Conservation (phyloP, 1,139 yeast genomes). For the Sugiyamaella neomexicana region DNA sequence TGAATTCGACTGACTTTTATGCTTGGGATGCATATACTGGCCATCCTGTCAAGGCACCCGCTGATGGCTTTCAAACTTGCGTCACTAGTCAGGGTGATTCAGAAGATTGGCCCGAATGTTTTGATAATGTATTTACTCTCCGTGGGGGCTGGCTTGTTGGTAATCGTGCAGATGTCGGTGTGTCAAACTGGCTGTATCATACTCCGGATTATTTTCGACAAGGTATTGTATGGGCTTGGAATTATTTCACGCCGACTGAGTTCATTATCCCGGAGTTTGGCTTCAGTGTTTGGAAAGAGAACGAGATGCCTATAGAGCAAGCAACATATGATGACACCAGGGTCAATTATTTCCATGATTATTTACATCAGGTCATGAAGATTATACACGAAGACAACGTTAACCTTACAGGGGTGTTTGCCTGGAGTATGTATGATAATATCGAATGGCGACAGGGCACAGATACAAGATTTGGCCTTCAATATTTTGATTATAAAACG, state of each 20-base stretch:
- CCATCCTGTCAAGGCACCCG: conserved; percentile 34
- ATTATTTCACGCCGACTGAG: conserved; percentile 27
- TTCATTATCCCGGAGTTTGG: conserved; percentile 42
- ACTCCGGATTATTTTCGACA: conserved; percentile 30
- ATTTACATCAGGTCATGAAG: conserved; percentile 38
- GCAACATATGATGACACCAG: conserved; percentile 40
- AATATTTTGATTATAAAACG: conserved; percentile 42
- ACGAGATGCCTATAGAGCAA: conserved; percentile 36
- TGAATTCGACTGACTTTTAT: conserved; percentile 40
- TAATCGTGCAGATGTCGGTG: conserved; percentile 33
- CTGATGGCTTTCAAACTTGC: conserved; percentile 35
- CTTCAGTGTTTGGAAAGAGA: conserved; percentile 42
- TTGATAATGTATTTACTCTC: conserved; percentile 25
- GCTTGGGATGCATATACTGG: conserved; percentile 46
- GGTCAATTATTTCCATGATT: conserved; percentile 40
- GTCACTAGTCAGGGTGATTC: conserved; percentile 25
- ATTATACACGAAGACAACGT: conserved; percentile 38
- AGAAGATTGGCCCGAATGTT: conserved; percentile 29
- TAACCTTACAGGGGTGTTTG: conserved; percentile 41
- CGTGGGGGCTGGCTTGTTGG: conserved; percentile 42
- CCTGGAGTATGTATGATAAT: conserved; percentile 44
- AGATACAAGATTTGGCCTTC: conserved; percentile 41
- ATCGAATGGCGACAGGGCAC: conserved; percentile 43
- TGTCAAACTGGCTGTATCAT: conserved; percentile 29
- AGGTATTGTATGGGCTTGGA: conserved; percentile 35